A percentile compares a stretch with the other conserved stretches of the same genome.
phyloP scores from a whole-genome alignment of 768 basidiomycete genomes.

The Suillus subalutaceus region DNA sequence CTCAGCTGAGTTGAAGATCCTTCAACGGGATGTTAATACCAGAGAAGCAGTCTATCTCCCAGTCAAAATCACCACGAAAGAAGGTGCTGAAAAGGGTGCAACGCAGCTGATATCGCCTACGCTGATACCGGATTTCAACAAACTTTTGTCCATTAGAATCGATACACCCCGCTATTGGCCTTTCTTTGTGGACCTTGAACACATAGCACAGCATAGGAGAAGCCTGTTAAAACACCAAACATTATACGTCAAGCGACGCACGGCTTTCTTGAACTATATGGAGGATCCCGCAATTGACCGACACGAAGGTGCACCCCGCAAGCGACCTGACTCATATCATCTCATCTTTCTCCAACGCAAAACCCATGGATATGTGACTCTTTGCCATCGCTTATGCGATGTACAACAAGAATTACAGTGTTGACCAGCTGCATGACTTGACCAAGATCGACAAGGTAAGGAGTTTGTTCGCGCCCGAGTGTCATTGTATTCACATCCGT shows the following conservation, averaged over 20 bases:
- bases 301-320: constrained; percentile 65
- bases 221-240: constrained; percentile 77
- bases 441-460: constrained; percentile 97
- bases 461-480: background rate
- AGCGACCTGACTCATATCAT: constrained; percentile 85
- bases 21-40: constrained; percentile 92
- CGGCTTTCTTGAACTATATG: constrained; percentile 90
- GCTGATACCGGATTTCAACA: constrained; percentile 86
- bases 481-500: background rate
- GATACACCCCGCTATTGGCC: constrained; percentile 98
- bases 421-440: constrained; percentile 87
- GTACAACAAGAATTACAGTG: constrained; percentile 89
- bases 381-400: no score
- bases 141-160: constrained; percentile 78
- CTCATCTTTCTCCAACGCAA: constrained; percentile 83
- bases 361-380: no score
- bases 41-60: constrained; percentile 91
- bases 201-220: constrained; percentile 66
- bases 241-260: constrained; percentile 88
- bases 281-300: constrained; percentile 84
- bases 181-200: constrained; percentile 78
- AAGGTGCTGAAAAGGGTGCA: constrained; percentile 61
- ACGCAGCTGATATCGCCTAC: constrained; percentile 91
- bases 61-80: constrained; percentile 81
- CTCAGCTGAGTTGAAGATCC: no score